A percentile compares a stretch with the other conserved stretches of the same genome.
phyloP scores from a whole-genome alignment of 1,284 basidiomycete genomes.

The Austroboletus olivaceoglutinosus region DNA sequence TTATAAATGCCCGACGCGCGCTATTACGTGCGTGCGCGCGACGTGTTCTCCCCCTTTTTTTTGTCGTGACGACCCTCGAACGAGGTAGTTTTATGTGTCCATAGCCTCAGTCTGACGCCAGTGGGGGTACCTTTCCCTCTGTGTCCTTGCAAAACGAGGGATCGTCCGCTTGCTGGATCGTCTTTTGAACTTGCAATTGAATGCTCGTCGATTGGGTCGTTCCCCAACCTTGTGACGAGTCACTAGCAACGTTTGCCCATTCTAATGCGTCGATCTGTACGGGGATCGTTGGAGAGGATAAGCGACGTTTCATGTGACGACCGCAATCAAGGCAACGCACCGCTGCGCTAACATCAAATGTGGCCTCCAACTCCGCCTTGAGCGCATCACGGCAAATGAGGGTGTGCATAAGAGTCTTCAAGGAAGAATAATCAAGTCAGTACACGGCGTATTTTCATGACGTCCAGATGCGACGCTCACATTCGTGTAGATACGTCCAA shows the following conservation, averaged over 20 bases:
- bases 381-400: conserved; percentile 14
- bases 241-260: not conserved
- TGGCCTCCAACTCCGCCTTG: conserved; percentile 2
- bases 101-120: not conserved
- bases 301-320: not conserved
- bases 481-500: conserved; percentile 37
- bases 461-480: conserved; percentile 15
- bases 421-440: not conserved
- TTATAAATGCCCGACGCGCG: not conserved
- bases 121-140: not conserved
- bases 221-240: not conserved
- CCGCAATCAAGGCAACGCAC: not conserved
- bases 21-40: not conserved
- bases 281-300: not conserved
- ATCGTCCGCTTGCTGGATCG: not conserved
- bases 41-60: not conserved
- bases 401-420: conserved; percentile 16
- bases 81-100: too few species aligned
- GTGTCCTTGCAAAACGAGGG: not conserved
- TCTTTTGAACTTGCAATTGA: not conserved
- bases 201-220: not conserved
- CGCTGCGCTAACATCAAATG: not conserved
- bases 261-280: not conserved
- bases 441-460: not conserved
- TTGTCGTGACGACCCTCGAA: not conserved